phyloP scores from a whole-genome alignment of 768 basidiomycete species.

The Hericium rajendrae region DNA sequence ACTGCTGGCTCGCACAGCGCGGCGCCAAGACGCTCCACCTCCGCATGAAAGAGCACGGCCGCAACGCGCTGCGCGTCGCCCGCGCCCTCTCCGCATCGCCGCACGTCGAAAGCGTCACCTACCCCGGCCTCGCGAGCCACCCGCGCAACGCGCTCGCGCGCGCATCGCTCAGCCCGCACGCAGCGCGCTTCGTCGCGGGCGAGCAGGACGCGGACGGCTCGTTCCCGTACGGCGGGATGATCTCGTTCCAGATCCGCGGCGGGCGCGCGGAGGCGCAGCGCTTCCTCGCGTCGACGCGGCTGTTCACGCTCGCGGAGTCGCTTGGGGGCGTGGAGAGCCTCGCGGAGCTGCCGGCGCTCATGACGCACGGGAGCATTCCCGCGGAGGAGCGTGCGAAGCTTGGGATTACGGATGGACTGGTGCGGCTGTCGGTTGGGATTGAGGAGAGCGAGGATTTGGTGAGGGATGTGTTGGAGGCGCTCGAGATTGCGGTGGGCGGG shows the following conservation, averaged over 20 bases:
- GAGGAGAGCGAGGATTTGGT: slow-evolving; percentile 84
- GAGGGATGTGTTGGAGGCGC: slow-evolving; percentile 56
- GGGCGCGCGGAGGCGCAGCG: slow-evolving; percentile 44
- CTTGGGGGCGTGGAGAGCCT: slow-evolving; percentile 90
- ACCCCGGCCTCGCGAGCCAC: slow-evolving; percentile 70
- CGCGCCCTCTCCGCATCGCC: slow-evolving; percentile 41
- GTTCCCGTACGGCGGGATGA: slow-evolving; percentile 88
- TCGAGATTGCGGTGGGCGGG: slow-evolving; percentile 32
- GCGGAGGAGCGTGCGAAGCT: slow-evolving; percentile 52
- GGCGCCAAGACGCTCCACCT: slow-evolving; percentile 88
- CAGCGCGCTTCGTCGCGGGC: slow-evolving; percentile 45
- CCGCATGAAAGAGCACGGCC: slow-evolving; percentile 79
- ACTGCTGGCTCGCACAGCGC: slow-evolving; percentile 84
- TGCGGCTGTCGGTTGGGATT: slow-evolving; percentile 79
- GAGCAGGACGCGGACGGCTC: slow-evolving; percentile 31
- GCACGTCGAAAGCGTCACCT: slow-evolving; percentile 73
- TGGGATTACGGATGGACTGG: slow-evolving; percentile 70
- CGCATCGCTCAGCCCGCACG: slow-evolving; percentile 55
- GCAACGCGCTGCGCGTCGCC: slow-evolving; percentile 74
- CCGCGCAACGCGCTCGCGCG: slow-evolving; percentile 59
- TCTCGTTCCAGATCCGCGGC: slow-evolving; percentile 58
- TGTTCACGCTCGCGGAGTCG: slow-evolving; percentile 82
- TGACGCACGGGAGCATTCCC: slow-evolving; percentile 83
- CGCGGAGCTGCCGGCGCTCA: slow-evolving; percentile 76
- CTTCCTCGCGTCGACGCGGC: slow-evolving; percentile 54